These are phyloP conservation scores for Apiospora saccharicola DNA, from an alignment of 2,329 filamentous ascomycete genomes.

Conservation along the genomic window DNA sequence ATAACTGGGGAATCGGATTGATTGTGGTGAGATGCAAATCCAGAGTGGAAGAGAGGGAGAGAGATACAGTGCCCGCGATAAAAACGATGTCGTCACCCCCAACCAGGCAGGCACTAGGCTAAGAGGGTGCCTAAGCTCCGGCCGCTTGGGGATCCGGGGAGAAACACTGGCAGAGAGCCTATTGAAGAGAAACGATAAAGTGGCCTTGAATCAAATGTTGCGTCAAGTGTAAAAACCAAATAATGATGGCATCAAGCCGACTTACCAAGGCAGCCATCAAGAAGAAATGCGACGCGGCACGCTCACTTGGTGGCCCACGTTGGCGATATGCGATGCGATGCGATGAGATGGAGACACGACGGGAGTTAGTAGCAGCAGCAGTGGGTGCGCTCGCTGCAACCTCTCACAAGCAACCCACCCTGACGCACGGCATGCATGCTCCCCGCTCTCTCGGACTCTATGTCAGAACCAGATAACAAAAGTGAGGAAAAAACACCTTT, in stretches of 20 bases:
- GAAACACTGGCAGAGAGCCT: not conserved
- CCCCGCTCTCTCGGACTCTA: not conserved
- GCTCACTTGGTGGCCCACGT: not conserved
- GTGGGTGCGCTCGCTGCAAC: conserved; percentile 7
- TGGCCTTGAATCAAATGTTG: not conserved
- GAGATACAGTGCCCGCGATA: not conserved
- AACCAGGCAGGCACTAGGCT: conserved; percentile 15
- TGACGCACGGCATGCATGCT: conserved; percentile 2
- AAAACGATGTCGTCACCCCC: conserved; percentile 18
- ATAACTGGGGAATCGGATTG: conserved; percentile 15
- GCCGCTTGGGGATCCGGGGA: conserved; percentile 17
- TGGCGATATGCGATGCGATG: conserved; percentile 14
- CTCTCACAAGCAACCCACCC: conserved; percentile 8
- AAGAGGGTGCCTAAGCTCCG: conserved; percentile 19
- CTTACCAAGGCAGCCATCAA: conserved; percentile 28
- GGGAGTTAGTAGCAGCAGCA: conserved; percentile 6
- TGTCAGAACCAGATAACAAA: not conserved
- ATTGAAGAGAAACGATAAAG: not conserved
- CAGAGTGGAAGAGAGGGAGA: not conserved
- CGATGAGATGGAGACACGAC: not conserved
- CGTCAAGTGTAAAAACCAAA: not conserved
- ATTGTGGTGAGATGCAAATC: conserved; percentile 14
- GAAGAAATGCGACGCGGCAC: conserved; percentile 23
- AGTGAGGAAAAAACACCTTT: not conserved
- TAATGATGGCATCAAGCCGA: not conserved